These are phyloP conservation scores for Dendrobium catenatum DNA, from an alignment of 106 monocot genomes.

Conservation along the genomic window DNA sequence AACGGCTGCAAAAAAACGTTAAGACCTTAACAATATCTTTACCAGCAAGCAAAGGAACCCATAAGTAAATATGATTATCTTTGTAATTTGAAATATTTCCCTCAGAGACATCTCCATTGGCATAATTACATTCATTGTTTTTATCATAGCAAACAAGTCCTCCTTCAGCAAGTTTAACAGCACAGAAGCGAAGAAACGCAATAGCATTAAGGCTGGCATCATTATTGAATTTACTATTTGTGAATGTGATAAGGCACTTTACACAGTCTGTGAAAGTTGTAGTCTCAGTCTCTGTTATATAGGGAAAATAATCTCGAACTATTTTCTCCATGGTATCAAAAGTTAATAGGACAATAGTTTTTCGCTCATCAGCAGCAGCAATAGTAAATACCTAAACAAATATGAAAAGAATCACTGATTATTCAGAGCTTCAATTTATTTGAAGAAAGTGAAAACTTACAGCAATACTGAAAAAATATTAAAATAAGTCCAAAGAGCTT, in stretches of 20 bases:
- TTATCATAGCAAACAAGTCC: constrained; percentile 69
- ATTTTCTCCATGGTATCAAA: constrained; percentile 99
- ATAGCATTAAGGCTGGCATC: constrained; percentile 98
- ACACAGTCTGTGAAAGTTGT: constrained; percentile 97
- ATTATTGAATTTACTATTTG: constrained; percentile 85
- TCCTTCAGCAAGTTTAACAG: constrained; percentile 94
- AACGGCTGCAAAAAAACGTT: neutral
- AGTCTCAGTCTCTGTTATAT: constrained; percentile 96
- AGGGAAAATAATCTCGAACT: constrained; percentile 92
- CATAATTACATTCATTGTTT: constrained; percentile 24
- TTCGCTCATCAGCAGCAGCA: constrained; percentile 92
- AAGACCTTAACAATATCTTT: constrained; percentile 10
- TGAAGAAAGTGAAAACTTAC: neutral
- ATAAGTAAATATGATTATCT: constrained; percentile 76
- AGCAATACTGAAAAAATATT: neutral
- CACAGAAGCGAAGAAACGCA: constrained; percentile 98
- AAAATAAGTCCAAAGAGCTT: neutral
- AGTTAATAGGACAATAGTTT: constrained; percentile 82
- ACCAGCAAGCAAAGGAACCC: constrained; percentile 95
- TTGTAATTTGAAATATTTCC: constrained; percentile 32
- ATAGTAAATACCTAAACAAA: constrained; percentile 61
- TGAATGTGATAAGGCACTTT: constrained; percentile 81
- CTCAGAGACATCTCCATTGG: constrained; percentile 38
- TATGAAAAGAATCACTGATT: neutral
- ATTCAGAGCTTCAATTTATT: neutral